Conservation (phyloP, 2,329 filamentous ascomycete species). For the Bipolaris bicolor region DNA sequence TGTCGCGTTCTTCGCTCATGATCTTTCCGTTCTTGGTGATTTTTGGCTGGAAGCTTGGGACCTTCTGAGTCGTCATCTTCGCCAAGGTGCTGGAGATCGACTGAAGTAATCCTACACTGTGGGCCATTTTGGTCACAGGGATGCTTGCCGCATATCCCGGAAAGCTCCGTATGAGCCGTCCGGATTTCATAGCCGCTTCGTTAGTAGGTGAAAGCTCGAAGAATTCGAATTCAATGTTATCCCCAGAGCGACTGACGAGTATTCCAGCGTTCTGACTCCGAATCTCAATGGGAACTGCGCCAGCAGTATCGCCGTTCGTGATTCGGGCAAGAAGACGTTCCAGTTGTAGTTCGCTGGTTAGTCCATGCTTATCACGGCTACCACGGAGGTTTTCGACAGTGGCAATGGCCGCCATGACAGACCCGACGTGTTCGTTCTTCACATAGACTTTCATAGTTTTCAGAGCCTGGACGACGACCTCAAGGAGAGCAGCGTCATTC, state of each 20-base stretch:
- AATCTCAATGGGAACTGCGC: constrained; percentile 50
- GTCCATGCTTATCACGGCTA: constrained; percentile 15
- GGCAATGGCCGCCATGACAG: constrained; percentile 14
- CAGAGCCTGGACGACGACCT: constrained; percentile 18
- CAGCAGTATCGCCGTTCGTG: constrained; percentile 6
- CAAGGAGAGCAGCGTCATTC: constrained; percentile 24
- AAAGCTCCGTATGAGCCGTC: constrained; percentile 54
- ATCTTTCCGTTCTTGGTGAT: constrained; percentile 49
- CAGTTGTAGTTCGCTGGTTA: constrained; percentile 21
- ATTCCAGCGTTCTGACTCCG: constrained; percentile 57
- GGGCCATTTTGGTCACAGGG: constrained; percentile 21
- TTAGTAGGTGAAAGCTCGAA: constrained; percentile 57
- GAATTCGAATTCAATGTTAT: constrained; percentile 47
- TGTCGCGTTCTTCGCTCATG: constrained; percentile 57
- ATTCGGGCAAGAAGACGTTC: constrained; percentile 24
- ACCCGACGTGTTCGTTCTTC: constrained; percentile 2
- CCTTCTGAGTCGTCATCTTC: constrained; percentile 47
- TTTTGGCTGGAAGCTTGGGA: constrained; percentile 43
- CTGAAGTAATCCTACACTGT: constrained; percentile 20
- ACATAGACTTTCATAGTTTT: constrained; percentile 11
- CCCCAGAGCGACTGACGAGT: constrained; percentile 43
- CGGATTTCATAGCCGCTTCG: constrained; percentile 47
- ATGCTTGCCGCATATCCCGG: constrained; percentile 52
- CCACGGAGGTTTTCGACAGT: constrained; percentile 23
- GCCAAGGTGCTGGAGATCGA: constrained; percentile 43